Percentiles rank a stretch among this genome's conserved stretches.
These are phyloP conservation scores for Ustulina deusta DNA, from an alignment of 2,329 filamentous ascomycete genomes.

Conservation along the genomic window DNA sequence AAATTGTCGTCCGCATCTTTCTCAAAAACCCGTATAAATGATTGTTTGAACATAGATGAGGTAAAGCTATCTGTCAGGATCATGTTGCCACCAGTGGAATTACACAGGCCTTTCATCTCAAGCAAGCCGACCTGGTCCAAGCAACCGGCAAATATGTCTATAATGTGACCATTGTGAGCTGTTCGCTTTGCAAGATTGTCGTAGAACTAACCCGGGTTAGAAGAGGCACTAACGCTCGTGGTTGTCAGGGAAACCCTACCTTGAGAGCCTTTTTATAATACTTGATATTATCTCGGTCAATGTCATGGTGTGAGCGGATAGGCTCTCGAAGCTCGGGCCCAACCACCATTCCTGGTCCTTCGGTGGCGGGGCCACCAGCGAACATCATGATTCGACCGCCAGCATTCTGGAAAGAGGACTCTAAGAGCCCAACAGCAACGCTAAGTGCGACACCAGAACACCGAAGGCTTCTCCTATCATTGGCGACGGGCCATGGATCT, in stretches of 20 bases:
- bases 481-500: constrained; percentile 97
- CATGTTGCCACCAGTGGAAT: constrained; percentile 97
- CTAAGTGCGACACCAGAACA: constrained; percentile 97
- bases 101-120: constrained; percentile 97
- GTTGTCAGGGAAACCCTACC: constrained; percentile 60
- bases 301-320: constrained; percentile 98
- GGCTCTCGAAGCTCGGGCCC: constrained; percentile 95
- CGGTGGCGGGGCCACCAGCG: constrained; percentile 91
- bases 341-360: constrained; percentile 96
- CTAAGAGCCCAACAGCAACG: constrained; percentile 90
- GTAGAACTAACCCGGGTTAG: constrained; percentile 76
- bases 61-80: constrained; percentile 98
- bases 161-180: constrained; percentile 95
- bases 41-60: constrained; percentile 99
- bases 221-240: constrained; percentile 4
- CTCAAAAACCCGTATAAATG: constrained; percentile 95
- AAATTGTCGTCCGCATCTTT: constrained; percentile 96
- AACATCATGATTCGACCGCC: constrained; percentile 98
- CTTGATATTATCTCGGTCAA: constrained; percentile 98
- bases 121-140: constrained; percentile 96
- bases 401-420: constrained; percentile 95
- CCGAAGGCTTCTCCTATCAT: constrained; percentile 87
- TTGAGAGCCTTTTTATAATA: constrained; percentile 99
- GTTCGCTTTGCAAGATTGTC: constrained; percentile 93
- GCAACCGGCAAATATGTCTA: constrained; percentile 97